A percentile compares a stretch with the other conserved stretches of the same genome.
Evolutionary conservation across 176 grass and related monocot species (phyloP).

Genomic region (Pharus latifolius): DNA sequence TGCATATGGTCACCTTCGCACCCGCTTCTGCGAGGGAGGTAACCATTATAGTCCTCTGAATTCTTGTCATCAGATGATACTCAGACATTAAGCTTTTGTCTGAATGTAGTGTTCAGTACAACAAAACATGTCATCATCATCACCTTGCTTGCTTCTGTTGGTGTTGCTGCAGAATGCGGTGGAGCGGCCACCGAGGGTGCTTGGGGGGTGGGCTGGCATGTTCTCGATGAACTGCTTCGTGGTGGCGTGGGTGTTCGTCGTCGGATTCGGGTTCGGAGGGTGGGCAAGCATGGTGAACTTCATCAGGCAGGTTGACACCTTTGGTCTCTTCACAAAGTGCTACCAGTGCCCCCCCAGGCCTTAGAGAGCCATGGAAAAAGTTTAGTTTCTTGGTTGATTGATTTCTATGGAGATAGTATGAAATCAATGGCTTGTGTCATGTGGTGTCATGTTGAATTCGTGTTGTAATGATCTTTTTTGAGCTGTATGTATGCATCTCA

Average conservation of each 20-base stretch:
- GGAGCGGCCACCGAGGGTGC: slow-evolving; percentile 50
- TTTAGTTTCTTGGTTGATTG: background rate
- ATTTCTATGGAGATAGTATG: background rate
- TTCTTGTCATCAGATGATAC: too few relatives aligned
- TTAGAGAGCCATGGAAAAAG: slow-evolving; percentile 3
- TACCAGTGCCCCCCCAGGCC: slow-evolving; percentile 87
- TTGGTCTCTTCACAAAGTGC: slow-evolving; percentile 96
- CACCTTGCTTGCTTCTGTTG: too few relatives aligned
- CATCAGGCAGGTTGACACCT: slow-evolving; percentile 59
- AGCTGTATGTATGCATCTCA: background rate
- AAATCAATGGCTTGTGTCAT: background rate
- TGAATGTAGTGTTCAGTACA: too few relatives aligned
- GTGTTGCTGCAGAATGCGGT: slow-evolving; percentile 82
- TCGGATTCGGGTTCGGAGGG: slow-evolving; percentile 86
- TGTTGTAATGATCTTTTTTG: background rate
- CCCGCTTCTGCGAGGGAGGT: slow-evolving; percentile 67
- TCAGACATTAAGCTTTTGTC: too few relatives aligned
- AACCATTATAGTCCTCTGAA: background rate
- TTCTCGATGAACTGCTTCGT: slow-evolving; percentile 65
- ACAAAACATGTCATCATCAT: too few relatives aligned
- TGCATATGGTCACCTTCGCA: slow-evolving; percentile 78
- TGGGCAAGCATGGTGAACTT: slow-evolving; percentile 95
- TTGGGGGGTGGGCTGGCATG: slow-evolving; percentile 65
- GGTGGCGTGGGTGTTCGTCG: slow-evolving; percentile 77
- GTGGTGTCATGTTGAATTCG: background rate